Percentiles rank a stretch among this genome's conserved stretches.
Evolutionary conservation across 2,329 filamentous ascomycete genomes (phyloP).

Genomic region (Colletotrichum somersetense): DNA sequence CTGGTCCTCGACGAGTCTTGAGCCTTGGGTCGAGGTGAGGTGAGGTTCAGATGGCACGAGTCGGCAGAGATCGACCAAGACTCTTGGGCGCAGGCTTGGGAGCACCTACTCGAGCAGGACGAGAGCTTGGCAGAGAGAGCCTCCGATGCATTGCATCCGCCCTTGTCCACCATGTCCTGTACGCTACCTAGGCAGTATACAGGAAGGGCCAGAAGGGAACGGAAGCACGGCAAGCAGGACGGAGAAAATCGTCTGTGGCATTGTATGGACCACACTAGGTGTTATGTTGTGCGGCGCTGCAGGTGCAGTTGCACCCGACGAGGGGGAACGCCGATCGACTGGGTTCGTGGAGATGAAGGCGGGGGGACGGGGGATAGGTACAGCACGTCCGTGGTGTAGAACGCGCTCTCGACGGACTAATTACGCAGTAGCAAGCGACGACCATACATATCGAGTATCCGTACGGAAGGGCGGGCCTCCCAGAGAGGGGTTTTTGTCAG

Average conservation of each 20-base stretch:
- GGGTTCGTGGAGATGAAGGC: conserved; percentile 37
- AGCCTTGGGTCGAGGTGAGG: conserved; percentile 18
- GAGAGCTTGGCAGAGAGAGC: conserved; percentile 16
- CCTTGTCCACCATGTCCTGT: conserved; percentile 3
- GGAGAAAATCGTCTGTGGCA: conserved; percentile 29
- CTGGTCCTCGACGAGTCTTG: conserved; percentile 5
- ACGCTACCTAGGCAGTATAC: conserved; percentile 1
- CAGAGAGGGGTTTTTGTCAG: not conserved
- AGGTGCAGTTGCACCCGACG: conserved; percentile 36
- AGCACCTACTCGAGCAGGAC: conserved; percentile 12
- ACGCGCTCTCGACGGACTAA: conserved; percentile 2
- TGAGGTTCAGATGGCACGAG: conserved; percentile 40
- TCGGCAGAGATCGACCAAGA: conserved; percentile 38
- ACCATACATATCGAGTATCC: not conserved
- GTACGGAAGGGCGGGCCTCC: conserved; percentile 6
- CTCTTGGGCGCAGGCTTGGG: conserved; percentile 35
- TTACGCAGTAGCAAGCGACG: conserved; percentile 6
- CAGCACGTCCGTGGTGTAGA: not conserved
- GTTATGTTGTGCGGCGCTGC: conserved; percentile 37
- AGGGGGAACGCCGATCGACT: conserved; percentile 33
- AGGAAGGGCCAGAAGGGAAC: conserved; percentile 20
- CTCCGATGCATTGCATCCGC: conserved; percentile 18
- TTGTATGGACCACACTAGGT: not conserved
- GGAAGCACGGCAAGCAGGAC: conserved; percentile 34
- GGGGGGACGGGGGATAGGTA: not conserved